Conservation (phyloP, 2,329 filamentous ascomycete genomes). For the Diplodia corticola region DNA sequence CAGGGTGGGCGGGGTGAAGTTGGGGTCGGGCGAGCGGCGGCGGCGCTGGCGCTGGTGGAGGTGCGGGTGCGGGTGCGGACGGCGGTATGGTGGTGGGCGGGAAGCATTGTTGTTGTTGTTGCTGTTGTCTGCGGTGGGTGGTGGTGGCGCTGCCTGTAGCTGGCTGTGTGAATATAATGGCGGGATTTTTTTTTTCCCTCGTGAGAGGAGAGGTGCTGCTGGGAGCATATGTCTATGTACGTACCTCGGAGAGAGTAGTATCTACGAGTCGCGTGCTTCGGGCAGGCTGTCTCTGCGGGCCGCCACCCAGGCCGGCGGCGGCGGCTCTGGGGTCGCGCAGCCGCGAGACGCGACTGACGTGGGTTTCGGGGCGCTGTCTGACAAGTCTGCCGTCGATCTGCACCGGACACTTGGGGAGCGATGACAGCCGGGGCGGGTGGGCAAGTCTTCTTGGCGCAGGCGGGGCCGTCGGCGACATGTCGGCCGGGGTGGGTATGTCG, state of each 20-base stretch:
- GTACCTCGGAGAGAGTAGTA: background rate
- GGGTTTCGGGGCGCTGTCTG: background rate
- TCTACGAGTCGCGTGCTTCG: background rate
- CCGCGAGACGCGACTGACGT: background rate
- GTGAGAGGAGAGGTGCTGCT: too few species aligned
- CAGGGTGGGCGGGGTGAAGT: background rate
- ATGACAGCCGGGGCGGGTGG: background rate
- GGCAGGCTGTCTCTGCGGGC: background rate
- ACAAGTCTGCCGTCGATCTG: background rate
- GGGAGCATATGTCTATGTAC: too few species aligned
- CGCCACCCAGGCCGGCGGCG: background rate
- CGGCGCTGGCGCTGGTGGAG: background rate
- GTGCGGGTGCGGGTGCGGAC: too few species aligned
- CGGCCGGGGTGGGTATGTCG: background rate
- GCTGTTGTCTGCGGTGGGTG: too few species aligned
- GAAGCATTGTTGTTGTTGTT: too few species aligned
- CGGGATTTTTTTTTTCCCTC: too few species aligned
- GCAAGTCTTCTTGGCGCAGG: background rate
- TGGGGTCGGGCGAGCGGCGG: background rate
- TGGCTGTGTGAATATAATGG: too few species aligned
- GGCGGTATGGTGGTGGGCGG: too few species aligned
- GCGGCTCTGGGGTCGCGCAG: background rate
- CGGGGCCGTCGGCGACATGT: conserved; percentile 2
- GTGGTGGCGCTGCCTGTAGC: too few species aligned
- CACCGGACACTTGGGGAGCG: background rate